Base-by-base conservation (phyloP, 1,139 yeast species). In the Fermentozyma sake region DNA sequence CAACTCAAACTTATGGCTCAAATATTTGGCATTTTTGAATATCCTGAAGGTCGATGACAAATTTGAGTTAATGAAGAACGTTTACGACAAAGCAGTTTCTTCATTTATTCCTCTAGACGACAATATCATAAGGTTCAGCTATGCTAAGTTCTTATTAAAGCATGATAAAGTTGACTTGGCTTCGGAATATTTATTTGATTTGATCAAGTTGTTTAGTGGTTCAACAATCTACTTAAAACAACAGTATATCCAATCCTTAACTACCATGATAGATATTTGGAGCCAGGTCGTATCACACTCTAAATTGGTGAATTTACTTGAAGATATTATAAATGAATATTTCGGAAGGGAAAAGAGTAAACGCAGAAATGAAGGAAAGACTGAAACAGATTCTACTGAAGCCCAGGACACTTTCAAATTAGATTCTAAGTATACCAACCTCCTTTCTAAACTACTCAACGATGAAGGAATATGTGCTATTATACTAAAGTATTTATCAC, bases 1-100 rank as follows among this genome's bases (percentile, higher is more conserved):
- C 16, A 56, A 61, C 23, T 63, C 67, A 20, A 50, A 51, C 6
- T 41, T 78, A n/a, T 82, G 91, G 91, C 42, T 68, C 8, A 68
- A 61, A 38, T 81, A 77, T 44, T 28, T 72, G n/a, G 48, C 58
- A 2, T 80, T 71, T 55, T 39, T 58, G 7, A 39, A 48, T 26
- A 28, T 29, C n/a, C 34, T 32, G 33, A 28, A 28, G 5, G 14
- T 30, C 3, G 31, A 27, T 17, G 10, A 44, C 0, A 47, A 52
- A 22, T 48, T 44, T 12, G 46, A 50, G 3, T 29, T 30, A 8
- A 52, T 65, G 22, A 44, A 58, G 14, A 28, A 42, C 0, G 46
- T 65, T 1, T 76, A 71, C 38, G 40, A 52, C 12, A 54, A 58
- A 35, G 75, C 76, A 2, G 60, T 64, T 24, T 58, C 66, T 26